Evolutionary conservation across 2,329 filamentous ascomycete species (phyloP).

Genomic region (Penicillium palitans): DNA sequence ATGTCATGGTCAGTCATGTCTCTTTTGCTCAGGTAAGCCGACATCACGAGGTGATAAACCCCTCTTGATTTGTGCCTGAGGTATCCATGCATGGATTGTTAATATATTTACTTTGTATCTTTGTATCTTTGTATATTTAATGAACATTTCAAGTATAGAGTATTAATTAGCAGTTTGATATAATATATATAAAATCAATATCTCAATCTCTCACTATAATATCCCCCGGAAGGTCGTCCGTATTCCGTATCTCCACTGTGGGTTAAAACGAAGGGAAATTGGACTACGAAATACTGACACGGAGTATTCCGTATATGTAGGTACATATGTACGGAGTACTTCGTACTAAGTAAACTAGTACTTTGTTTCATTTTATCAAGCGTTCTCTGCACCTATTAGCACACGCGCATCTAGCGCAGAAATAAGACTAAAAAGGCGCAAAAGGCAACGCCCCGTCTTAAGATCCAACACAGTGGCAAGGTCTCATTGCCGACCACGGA

Average conservation of each 20-base stretch:
- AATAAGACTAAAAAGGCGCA: constrained; percentile 1
- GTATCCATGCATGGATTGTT: neutral
- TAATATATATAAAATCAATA: neutral
- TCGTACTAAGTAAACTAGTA: neutral
- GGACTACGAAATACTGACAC: neutral
- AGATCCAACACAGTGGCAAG: constrained; percentile 5
- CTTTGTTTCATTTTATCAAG: neutral
- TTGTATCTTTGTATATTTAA: no score
- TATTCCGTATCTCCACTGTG: constrained; percentile 1
- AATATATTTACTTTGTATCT: no score
- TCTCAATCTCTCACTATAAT: neutral
- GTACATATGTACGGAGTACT: neutral
- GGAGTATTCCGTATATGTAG: neutral
- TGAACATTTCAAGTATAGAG: no score
- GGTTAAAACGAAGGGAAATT: neutral
- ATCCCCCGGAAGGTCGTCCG: no score
- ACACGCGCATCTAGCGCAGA: constrained; percentile 18
- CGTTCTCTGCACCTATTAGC: constrained; percentile 2
- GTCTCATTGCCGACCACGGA: constrained; percentile 1
- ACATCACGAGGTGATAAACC: constrained; percentile 14
- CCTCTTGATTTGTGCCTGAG: constrained; percentile 7
- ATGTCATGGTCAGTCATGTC: constrained; percentile 8
- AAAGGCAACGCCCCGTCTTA: neutral
- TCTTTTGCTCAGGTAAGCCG: constrained; percentile 8
- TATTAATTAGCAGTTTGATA: neutral